Evolutionary conservation across 306 rosid genomes (phyloP).

Genomic region (Purshia tridentata): DNA sequence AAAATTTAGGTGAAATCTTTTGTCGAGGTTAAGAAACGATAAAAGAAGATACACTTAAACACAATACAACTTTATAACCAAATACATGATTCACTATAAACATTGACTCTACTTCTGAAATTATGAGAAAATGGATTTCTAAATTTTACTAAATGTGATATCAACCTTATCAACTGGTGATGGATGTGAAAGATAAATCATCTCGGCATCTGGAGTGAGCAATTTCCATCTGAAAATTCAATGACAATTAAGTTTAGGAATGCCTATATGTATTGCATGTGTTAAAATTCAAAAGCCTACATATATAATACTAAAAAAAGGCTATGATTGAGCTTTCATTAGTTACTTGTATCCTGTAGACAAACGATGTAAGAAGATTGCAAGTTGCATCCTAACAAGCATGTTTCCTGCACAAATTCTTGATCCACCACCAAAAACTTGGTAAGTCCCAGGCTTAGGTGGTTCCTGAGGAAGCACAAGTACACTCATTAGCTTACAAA

Average conservation of each 20-base stretch:
- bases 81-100: no score
- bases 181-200: conserved; percentile 41
- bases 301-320: neutral
- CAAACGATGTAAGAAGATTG: conserved; percentile 44
- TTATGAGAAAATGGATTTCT: neutral
- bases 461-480: conserved; percentile 12
- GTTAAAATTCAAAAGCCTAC: no score
- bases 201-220: conserved; percentile 26
- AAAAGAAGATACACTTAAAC: no score
- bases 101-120: no score
- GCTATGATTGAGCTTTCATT: neutral
- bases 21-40: no score
- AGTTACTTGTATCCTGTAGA: conserved; percentile 40
- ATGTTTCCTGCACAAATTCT: conserved; percentile 49
- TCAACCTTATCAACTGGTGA: conserved; percentile 32
- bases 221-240: conserved; percentile 41
- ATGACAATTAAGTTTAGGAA: no score
- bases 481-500: no score
- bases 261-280: no score
- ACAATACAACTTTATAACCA: no score
- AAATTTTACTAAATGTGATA: conserved; percentile 34
- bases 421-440: conserved; percentile 40
- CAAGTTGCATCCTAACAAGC: conserved; percentile 42
- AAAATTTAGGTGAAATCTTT: no score
- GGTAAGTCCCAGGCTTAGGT: conserved; percentile 30